Evolutionary conservation across 192 early-diverging fungal species (phyloP).

Genomic region (Backusella psychrophila): DNA sequence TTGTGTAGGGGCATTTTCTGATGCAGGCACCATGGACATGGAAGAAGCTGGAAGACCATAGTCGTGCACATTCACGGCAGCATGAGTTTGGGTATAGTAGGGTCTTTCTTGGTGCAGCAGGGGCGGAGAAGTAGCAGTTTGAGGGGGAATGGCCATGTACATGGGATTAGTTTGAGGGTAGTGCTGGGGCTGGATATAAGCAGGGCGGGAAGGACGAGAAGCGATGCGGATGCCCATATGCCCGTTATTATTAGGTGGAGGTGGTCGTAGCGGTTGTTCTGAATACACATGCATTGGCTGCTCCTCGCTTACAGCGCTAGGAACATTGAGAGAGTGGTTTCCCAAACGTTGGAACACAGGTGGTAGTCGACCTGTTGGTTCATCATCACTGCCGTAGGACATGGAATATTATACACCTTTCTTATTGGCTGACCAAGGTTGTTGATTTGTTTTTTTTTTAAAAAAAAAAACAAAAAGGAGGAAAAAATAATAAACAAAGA

Average conservation of each 20-base stretch:
- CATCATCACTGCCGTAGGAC: background rate
- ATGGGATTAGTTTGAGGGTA: background rate
- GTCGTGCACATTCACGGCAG: background rate
- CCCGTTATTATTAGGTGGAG: background rate
- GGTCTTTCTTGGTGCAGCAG: background rate
- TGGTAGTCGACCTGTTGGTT: background rate
- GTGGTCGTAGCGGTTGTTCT: background rate
- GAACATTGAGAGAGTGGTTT: background rate
- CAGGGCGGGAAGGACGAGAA: background rate
- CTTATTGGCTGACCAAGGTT: background rate
- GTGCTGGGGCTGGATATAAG: background rate
- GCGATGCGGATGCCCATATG: background rate
- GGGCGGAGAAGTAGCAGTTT: background rate
- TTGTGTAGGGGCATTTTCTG: background rate
- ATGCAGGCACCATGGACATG: background rate
- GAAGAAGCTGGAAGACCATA: background rate
- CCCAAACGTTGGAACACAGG: constrained; percentile 10
- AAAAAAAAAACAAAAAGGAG: too few species aligned
- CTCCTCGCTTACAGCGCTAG: background rate
- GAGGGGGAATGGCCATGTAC: background rate
- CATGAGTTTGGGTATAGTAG: background rate
- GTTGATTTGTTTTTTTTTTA: too few species aligned
- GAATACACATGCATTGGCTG: background rate
- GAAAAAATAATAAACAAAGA: background rate
- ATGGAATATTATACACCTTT: background rate